phyloP scores from a whole-genome alignment of 129 eudicot genomes.

The Helianthus tuberosus region DNA sequence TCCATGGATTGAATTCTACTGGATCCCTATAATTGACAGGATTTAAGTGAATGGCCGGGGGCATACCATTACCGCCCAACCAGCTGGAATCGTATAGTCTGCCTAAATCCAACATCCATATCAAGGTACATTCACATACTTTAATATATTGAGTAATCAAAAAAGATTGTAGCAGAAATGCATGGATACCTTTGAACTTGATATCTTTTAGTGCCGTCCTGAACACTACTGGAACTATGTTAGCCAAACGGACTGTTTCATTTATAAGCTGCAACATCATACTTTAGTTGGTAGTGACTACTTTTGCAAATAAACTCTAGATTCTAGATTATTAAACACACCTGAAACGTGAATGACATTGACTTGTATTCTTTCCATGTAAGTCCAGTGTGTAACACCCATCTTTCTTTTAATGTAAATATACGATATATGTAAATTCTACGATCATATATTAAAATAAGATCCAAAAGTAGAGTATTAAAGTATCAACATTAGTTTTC shows the following conservation, averaged over 20 bases:
- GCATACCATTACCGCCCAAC: slow-evolving; percentile 99
- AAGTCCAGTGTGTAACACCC: too few species aligned
- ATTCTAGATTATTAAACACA: slow-evolving; percentile 25
- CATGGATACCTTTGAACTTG: slow-evolving; percentile 66
- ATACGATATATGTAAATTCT: too few species aligned
- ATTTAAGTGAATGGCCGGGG: slow-evolving; percentile 90
- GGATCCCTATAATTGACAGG: slow-evolving; percentile 72
- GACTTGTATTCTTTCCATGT: slow-evolving; percentile 94
- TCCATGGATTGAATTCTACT: slow-evolving; percentile 81
- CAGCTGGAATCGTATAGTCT: slow-evolving; percentile 91
- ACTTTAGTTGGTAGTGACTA: neutral
- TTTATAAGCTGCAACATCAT: slow-evolving; percentile 75
- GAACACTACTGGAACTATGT: slow-evolving; percentile 91
- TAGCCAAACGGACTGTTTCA: slow-evolving; percentile 90
- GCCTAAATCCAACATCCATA: slow-evolving; percentile 34
- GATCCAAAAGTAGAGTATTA: too few species aligned
- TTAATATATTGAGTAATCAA: neutral
- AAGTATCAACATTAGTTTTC: too few species aligned
- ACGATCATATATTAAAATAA: too few species aligned
- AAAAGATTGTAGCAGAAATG: too few species aligned
- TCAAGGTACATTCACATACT: slow-evolving; percentile 17
- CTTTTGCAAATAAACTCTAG: neutral
- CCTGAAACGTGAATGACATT: slow-evolving; percentile 89
- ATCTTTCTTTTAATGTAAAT: too few species aligned
- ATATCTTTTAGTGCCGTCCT: slow-evolving; percentile 76